phyloP scores from a whole-genome alignment of 1,284 basidiomycete species.

The Pyrrhoderma lamaoense region DNA sequence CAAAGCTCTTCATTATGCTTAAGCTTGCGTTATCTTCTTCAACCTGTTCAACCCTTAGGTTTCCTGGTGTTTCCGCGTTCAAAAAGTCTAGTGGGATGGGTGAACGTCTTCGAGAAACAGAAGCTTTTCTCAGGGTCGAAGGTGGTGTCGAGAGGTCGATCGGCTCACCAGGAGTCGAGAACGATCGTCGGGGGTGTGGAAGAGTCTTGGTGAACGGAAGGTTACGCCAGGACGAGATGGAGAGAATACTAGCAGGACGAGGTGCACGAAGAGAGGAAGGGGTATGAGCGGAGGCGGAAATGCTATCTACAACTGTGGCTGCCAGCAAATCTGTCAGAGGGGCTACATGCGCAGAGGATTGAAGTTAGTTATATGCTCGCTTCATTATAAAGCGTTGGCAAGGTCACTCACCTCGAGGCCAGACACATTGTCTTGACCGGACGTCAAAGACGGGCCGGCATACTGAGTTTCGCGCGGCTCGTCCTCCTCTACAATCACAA shows the following conservation, averaged over 20 bases:
- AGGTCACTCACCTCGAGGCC: conserved; percentile 12
- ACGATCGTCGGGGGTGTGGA: not conserved
- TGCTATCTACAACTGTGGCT: not conserved
- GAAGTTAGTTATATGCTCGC: not conserved
- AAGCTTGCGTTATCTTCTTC: conserved; percentile 11
- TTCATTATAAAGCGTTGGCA: conserved; percentile 9
- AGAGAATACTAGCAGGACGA: conserved; percentile 13
- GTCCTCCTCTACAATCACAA: conserved; percentile 13
- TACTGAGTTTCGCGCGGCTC: not conserved
- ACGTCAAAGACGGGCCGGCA: not conserved
- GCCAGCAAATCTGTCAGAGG: not conserved
- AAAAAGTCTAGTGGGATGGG: conserved; percentile 15
- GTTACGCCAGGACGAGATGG: conserved; percentile 14
- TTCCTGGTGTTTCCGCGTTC: not conserved
- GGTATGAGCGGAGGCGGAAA: not conserved
- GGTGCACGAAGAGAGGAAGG: conserved; percentile 5
- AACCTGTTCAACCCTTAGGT: not conserved
- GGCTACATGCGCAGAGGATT: not conserved
- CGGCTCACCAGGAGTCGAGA: conserved; percentile 1
- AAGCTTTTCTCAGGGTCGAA: conserved; percentile 3
- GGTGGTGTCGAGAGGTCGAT: conserved; percentile 11
- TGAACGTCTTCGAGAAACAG: conserved; percentile 10
- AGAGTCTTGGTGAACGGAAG: conserved; percentile 14
- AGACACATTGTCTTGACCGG: not conserved
- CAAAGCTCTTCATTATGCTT: conserved; percentile 6